These are phyloP conservation scores for Elongisporangium prolatum DNA, from an alignment of 352 stramenopile genomes.

Conservation along the genomic window DNA sequence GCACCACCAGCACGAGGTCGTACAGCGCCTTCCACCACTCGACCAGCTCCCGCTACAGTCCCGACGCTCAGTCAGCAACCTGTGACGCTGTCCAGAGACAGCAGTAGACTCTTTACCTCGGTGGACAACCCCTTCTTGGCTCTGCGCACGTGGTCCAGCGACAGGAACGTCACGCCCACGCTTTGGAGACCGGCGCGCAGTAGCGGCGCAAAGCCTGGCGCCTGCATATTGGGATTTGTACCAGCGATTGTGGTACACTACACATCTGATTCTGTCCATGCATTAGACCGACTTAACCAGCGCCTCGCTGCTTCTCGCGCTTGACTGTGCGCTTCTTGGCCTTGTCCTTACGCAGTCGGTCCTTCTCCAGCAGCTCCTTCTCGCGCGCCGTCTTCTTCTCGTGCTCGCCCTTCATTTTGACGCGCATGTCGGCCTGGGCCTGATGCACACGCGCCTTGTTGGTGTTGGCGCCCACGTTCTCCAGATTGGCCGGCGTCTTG, in stretches of 20 bases:
- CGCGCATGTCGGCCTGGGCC: constrained; percentile 38
- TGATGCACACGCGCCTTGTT: constrained; percentile 54
- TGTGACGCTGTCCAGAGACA: neutral
- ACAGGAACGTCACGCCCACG: constrained; percentile 46
- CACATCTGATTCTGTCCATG: constrained; percentile 3
- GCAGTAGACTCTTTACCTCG: neutral
- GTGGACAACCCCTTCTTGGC: constrained; percentile 36
- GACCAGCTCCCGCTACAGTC: constrained; percentile 33
- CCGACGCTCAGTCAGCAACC: neutral
- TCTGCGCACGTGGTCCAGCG: constrained; percentile 48
- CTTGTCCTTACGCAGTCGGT: constrained; percentile 66
- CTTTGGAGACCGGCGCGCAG: constrained; percentile 31
- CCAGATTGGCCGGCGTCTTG: constrained; percentile 20
- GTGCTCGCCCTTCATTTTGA: constrained; percentile 73
- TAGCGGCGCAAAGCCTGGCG: constrained; percentile 41
- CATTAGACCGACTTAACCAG: constrained; percentile 28
- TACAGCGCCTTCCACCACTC: constrained; percentile 56
- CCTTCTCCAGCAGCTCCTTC: constrained; percentile 69
- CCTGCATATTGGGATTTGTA: neutral
- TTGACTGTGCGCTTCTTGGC: constrained; percentile 70
- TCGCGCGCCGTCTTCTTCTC: constrained; percentile 64
- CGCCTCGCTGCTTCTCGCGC: constrained; percentile 65
- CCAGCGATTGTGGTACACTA: neutral
- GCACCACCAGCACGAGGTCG: constrained; percentile 54
- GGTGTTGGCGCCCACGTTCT: constrained; percentile 36